Conservation (phyloP, 148 eudicot genomes). For the Arctostaphylos glauca region DNA sequence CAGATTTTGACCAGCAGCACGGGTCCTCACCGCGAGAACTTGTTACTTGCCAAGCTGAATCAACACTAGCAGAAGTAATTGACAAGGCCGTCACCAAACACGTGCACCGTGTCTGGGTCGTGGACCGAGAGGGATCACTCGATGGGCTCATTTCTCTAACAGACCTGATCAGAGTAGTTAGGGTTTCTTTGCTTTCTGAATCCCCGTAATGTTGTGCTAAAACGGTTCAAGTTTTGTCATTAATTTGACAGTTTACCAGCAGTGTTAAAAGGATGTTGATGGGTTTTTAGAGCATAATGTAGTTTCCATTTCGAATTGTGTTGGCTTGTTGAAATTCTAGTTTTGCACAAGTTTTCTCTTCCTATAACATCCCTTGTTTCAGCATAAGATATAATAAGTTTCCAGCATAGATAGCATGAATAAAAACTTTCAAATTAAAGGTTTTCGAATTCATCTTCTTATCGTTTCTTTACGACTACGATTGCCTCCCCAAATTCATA, state of each 20-base stretch:
- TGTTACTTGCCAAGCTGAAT: conserved; percentile 46
- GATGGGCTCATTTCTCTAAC: conserved; percentile 78
- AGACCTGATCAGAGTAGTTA: conserved; percentile 59
- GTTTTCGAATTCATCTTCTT: too few species aligned
- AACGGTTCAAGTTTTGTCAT: neutral
- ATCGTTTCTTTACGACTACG: too few species aligned
- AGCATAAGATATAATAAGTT: neutral
- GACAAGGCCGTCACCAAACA: conserved; percentile 52
- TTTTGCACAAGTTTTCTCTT: neutral
- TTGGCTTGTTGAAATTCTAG: neutral
- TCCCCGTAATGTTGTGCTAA: neutral
- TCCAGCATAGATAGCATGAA: neutral
- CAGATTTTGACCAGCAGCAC: conserved; percentile 30
- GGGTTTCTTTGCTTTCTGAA: conserved; percentile 44
- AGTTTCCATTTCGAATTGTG: neutral
- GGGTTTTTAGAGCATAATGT: neutral
- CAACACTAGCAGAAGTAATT: conserved; percentile 52
- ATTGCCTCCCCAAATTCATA: too few species aligned
- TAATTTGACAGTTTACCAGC: neutral
- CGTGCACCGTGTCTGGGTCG: conserved; percentile 89
- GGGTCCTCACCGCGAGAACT: conserved; percentile 44
- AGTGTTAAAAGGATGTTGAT: neutral
- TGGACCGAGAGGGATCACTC: conserved; percentile 42
- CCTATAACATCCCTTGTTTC: neutral
- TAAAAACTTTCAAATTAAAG: too few species aligned